Conservation (phyloP, 108 stramenopile species). For the Epipyxis sp. region DNA sequence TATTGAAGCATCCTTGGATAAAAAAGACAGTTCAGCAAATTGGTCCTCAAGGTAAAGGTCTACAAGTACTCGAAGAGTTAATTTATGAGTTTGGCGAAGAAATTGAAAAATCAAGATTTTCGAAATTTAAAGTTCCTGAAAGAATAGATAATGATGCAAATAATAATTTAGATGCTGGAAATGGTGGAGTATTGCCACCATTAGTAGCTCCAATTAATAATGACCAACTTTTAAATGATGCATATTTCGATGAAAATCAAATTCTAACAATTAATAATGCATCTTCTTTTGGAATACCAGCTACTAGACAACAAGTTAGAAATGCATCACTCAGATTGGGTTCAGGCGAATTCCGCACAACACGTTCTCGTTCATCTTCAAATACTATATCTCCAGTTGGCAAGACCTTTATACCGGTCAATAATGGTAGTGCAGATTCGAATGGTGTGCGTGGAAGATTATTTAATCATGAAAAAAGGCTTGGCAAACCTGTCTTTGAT, state of each 20-base stretch:
- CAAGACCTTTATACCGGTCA: not conserved
- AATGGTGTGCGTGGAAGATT: not conserved
- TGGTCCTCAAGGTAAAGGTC: not conserved
- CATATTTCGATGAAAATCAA: not conserved
- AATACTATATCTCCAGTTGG: not conserved
- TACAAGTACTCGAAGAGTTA: constrained; percentile 3
- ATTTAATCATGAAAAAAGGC: not conserved
- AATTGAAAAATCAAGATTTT: not conserved
- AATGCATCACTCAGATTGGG: not conserved
- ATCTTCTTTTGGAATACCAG: not conserved
- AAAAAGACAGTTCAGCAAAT: constrained; percentile 24
- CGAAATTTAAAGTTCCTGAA: not conserved
- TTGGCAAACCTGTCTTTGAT: not conserved
- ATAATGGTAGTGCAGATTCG: not conserved
- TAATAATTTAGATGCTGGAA: not conserved
- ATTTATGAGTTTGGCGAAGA: constrained; percentile 20
- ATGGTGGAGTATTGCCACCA: not conserved
- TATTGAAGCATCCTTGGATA: constrained; percentile 41
- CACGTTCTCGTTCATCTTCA: not conserved
- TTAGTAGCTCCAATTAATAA: not conserved
- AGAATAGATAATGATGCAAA: not conserved
- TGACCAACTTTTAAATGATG: not conserved
- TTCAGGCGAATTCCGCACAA: not conserved
- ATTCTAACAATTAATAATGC: not conserved
- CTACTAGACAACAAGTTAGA: constrained; percentile 10